These are phyloP conservation scores for Uncinocarpus reesii DNA, from an alignment of 2,329 filamentous ascomycete species.

Conservation along the genomic window DNA sequence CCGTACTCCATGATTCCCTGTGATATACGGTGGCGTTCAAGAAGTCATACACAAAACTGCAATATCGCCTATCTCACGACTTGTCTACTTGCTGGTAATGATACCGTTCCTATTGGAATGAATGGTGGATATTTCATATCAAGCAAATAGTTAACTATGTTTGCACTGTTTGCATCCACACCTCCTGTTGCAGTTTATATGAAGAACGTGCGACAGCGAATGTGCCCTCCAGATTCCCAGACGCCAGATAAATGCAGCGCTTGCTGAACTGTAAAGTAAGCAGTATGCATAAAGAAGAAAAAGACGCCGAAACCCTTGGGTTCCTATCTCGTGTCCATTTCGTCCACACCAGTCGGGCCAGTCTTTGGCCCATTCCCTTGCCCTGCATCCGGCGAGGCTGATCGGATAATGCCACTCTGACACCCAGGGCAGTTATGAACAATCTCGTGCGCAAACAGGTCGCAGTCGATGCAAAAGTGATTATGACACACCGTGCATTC, in stretches of 20 bases:
- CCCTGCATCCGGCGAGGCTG: background rate
- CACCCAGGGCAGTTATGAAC: conserved; percentile 95
- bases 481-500: conserved; percentile 75
- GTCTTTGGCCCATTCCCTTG: conserved; percentile 8
- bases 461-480: conserved; percentile 97
- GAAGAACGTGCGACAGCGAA: too few relatives aligned
- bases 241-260: conserved; percentile 2
- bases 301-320: background rate
- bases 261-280: background rate
- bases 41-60: too few relatives aligned
- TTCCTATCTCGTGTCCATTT: conserved; percentile 17
- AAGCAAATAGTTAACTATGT: too few relatives aligned
- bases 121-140: too few relatives aligned
- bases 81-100: too few relatives aligned
- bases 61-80: too few relatives aligned
- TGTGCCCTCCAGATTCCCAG: background rate
- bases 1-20: too few relatives aligned
- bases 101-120: too few relatives aligned
- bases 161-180: too few relatives aligned
- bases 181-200: background rate
- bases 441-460: conserved; percentile 87
- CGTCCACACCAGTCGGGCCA: conserved; percentile 9
- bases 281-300: background rate
- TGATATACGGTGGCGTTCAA: too few relatives aligned
- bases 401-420: conserved; percentile 37